These are phyloP conservation scores for Melastoma candidum DNA, from an alignment of 441 rosid genomes.

Conservation along the genomic window DNA sequence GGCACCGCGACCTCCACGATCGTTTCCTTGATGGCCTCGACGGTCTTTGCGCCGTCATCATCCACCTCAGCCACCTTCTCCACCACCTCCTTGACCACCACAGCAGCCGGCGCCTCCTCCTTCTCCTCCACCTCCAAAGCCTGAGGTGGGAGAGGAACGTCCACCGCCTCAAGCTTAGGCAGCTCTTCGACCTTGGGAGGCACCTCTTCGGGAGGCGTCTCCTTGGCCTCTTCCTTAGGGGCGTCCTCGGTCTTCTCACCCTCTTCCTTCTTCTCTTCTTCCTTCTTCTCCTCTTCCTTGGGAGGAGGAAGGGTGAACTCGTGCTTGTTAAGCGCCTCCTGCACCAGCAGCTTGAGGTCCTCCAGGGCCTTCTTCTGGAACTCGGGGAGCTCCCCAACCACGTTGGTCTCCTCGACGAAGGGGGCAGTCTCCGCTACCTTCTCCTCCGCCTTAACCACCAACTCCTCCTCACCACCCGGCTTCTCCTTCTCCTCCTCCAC, in stretches of 20 bases:
- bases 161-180: too few relatives aligned
- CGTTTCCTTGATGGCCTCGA: constrained; percentile 5
- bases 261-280: constrained; percentile 17
- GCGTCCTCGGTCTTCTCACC: background rate
- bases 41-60: constrained; percentile 6
- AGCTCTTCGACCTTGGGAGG: background rate
- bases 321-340: constrained; percentile 43
- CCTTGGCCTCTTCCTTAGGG: background rate
- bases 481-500: background rate
- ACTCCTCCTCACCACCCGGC: background rate
- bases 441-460: background rate
- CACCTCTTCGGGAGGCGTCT: background rate
- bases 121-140: background rate
- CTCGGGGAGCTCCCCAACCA: constrained; percentile 54
- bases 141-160: background rate
- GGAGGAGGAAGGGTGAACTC: constrained; percentile 25
- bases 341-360: constrained; percentile 47
- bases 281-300: background rate
- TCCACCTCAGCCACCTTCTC: background rate
- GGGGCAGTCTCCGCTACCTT: constrained; percentile 19
- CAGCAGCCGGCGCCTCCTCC: constrained; percentile 7
- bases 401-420: constrained; percentile 79
- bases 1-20: background rate
- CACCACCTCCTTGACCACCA: constrained; percentile 4
- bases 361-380: constrained; percentile 50